A percentile compares a stretch with the other conserved stretches of the same genome.
Conservation (phyloP, 805 yeast species). For the Suhomyces sp. region DNA sequence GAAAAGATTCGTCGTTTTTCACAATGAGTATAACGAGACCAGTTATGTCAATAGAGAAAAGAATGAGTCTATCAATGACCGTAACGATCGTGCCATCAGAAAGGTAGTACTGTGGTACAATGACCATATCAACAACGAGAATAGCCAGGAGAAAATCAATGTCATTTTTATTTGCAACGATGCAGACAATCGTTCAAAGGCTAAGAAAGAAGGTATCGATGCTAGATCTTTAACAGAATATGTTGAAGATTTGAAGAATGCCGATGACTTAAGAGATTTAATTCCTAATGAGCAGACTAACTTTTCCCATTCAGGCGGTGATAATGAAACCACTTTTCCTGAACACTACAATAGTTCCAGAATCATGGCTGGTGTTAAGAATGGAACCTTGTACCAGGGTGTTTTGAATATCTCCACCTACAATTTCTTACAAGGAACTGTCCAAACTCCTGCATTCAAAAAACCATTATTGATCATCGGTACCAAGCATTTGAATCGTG, state of each 20-base stretch:
- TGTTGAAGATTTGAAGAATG: constrained; percentile 65
- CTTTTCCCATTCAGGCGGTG: constrained; percentile 29
- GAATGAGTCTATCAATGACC: constrained; percentile 79
- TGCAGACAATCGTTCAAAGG: constrained; percentile 57
- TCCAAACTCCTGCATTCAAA: constrained; percentile 67
- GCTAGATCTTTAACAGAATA: constrained; percentile 67
- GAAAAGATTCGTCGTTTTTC: constrained; percentile 86
- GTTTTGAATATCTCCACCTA: constrained; percentile 75
- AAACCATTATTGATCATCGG: constrained; percentile 84
- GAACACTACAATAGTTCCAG: constrained; percentile 80
- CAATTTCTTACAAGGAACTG: constrained; percentile 84
- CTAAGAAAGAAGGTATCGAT: constrained; percentile 52
- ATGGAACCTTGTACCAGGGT: constrained; percentile 87
- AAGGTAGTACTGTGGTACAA: constrained; percentile 70
- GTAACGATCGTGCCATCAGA: constrained; percentile 90
- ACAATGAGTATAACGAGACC: constrained; percentile 80
- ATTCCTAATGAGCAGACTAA: constrained; percentile 57
- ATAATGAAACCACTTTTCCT: constrained; percentile 59
- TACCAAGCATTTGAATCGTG: constrained; percentile 80
- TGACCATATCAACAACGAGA: constrained; percentile 51
- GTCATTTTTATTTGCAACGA: constrained; percentile 76
- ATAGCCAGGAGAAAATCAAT: constrained; percentile 37
- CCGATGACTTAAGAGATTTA: constrained; percentile 73
- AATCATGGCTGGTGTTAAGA: constrained; percentile 85
- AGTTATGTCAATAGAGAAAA: constrained; percentile 64